Percentiles rank a stretch among this genome's conserved stretches.
Evolutionary conservation across 495 filamentous ascomycete genomes (phyloP).

Genomic region (Choiromyces venosus): DNA sequence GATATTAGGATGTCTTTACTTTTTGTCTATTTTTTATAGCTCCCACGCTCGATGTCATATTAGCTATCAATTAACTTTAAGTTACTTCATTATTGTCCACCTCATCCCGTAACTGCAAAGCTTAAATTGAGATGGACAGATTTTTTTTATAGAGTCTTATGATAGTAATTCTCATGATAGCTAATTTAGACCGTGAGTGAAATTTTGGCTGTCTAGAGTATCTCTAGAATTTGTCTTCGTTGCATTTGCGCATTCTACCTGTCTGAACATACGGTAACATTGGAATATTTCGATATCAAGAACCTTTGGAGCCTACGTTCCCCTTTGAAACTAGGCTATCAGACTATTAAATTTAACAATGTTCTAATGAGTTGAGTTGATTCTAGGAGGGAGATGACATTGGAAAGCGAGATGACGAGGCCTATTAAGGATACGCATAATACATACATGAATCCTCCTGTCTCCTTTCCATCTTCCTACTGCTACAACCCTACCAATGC

Average conservation of each 20-base stretch:
- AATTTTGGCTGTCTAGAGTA: neutral
- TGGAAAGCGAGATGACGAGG: neutral
- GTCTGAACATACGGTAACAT: neutral
- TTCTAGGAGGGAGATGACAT: neutral
- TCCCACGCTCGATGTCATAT: neutral
- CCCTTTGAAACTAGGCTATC: neutral
- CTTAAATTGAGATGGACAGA: neutral
- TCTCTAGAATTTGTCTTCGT: neutral
- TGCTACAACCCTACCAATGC: neutral
- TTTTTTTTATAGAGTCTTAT: no score
- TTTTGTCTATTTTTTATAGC: neutral
- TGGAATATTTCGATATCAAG: neutral
- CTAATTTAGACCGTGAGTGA: neutral
- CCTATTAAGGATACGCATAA: neutral
- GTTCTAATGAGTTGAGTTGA: neutral
- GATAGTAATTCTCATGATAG: neutral
- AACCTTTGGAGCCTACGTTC: neutral
- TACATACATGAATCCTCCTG: neutral
- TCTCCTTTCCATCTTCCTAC: neutral
- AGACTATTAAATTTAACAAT: neutral
- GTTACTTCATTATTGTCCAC: neutral
- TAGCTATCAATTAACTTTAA: neutral
- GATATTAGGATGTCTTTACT: neutral
- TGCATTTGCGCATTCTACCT: neutral
- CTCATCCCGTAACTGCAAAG: neutral